Conservation (phyloP, 257 asterid genomes). For the Solanum lycopersicoides region DNA sequence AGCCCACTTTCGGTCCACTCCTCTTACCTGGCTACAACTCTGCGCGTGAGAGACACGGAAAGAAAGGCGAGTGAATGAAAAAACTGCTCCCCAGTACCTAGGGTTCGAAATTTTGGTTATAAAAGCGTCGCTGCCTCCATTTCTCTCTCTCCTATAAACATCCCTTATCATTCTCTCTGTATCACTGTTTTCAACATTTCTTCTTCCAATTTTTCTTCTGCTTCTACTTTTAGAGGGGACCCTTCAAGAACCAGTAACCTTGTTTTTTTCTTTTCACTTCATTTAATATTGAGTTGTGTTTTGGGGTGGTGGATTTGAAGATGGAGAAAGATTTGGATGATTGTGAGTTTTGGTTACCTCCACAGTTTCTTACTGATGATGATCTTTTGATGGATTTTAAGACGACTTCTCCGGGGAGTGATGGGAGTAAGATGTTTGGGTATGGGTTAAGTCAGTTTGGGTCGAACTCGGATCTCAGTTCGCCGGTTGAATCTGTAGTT, state of each 20-base stretch:
- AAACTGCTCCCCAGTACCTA: background rate
- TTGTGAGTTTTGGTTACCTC: constrained; percentile 29
- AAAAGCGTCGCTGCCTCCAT: background rate
- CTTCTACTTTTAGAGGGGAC: background rate
- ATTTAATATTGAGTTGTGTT: background rate
- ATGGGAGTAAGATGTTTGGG: background rate
- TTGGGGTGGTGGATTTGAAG: background rate
- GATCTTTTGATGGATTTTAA: constrained; percentile 10
- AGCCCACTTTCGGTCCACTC: background rate
- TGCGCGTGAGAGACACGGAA: background rate
- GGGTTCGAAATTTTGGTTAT: background rate
- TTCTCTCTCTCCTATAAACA: background rate
- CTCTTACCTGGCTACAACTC: constrained; percentile 22
- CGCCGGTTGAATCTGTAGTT: constrained; percentile 50
- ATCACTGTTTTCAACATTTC: background rate
- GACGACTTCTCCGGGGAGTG: background rate
- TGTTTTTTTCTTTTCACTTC: background rate
- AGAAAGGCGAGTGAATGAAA: background rate
- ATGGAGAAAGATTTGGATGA: constrained; percentile 26
- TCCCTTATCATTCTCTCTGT: background rate
- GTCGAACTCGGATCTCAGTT: constrained; percentile 45
- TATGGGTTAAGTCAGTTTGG: constrained; percentile 8
- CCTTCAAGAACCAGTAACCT: background rate
- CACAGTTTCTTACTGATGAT: constrained; percentile 29
- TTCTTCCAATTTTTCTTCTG: background rate